Evolutionary conservation across 2,329 filamentous ascomycete genomes (phyloP), one percentile per base, ranked within the genome.

Genomic region (Rhynchosporium graminicola): DNA sequence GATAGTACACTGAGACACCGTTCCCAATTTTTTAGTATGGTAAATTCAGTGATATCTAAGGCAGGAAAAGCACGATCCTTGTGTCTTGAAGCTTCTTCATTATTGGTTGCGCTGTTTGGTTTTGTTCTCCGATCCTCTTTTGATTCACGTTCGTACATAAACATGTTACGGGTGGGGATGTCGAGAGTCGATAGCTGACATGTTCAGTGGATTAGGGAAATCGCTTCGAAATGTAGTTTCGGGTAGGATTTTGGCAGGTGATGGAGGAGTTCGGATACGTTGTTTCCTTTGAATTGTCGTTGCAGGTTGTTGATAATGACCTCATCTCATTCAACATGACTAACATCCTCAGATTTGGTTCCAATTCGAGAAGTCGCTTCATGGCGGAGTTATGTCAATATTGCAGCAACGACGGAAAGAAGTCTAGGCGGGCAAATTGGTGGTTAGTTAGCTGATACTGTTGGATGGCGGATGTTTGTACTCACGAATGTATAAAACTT

Each of bases 381-480:
- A 1, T 85, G 82, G 82, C 77, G 81, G 56, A 79, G 80, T 10
- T 83, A 82, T 63, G 75, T 83, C 61, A 84, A 84, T 48, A 76
- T 84, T 0, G 78, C 80, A 10, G 77, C 80, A 10, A 83, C 82
- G 0, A 76, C 77, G 2, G 82, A 81, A 2, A 76, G 82, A 42
- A 82, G 80, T 50, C 68, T 83, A 0, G 82, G 82, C 1, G 82
- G 81, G 0, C 82, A 82, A 3, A 61, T 87, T 0, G 87, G 87
- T 0, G 87, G 87, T 1, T 68, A 64, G 3, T 73, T 89, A 1
- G 82, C 85, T 0, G 84, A 89, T 65, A 80, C 80, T 0, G 78
- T 89, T 12, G 87, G 87, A 15, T 90, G 87, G 87, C 77, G 87
- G 73, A 87, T 85, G 85, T 84, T 66, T 65, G 75, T 70, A 3